Percentiles rank a stretch among this genome's conserved stretches.
Evolutionary conservation across 805 yeast species (phyloP).

Genomic region (Candida silvicultrix): DNA sequence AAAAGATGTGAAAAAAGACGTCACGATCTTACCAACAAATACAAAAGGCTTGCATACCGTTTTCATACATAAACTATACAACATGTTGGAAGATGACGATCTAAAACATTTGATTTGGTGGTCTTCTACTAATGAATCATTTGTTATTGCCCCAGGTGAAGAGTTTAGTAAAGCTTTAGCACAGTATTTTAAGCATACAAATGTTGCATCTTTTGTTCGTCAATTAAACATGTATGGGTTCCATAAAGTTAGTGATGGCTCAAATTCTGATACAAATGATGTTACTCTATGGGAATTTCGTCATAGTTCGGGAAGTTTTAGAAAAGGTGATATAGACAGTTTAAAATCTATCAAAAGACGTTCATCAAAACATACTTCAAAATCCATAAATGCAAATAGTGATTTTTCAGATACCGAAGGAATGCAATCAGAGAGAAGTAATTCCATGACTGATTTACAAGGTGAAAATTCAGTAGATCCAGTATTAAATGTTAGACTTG

Average conservation of each 20-base stretch:
- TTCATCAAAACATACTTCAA: slow-evolving; percentile 37
- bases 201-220: slow-evolving; percentile 72
- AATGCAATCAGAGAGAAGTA: slow-evolving; percentile 12
- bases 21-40: slow-evolving; percentile 12
- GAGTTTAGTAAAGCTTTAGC: slow-evolving; percentile 70
- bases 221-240: slow-evolving; percentile 82
- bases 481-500: slow-evolving; percentile 18
- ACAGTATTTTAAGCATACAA: slow-evolving; percentile 72
- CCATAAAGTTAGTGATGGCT: slow-evolving; percentile 48
- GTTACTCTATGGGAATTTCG: slow-evolving; percentile 74
- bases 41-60: slow-evolving; percentile 36
- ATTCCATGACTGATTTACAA: slow-evolving; percentile 11
- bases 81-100: slow-evolving; percentile 77
- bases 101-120: slow-evolving; percentile 81
- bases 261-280: slow-evolving; percentile 6
- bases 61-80: slow-evolving; percentile 85
- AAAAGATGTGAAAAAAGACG: slow-evolving; percentile 10
- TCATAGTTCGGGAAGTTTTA: slow-evolving; percentile 73
- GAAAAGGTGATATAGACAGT: slow-evolving; percentile 73
- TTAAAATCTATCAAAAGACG: slow-evolving; percentile 75
- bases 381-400: slow-evolving; percentile 5
- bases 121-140: slow-evolving; percentile 65
- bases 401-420: slow-evolving; percentile 14
- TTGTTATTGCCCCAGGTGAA: slow-evolving; percentile 78
- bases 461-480: slow-evolving; percentile 12